Evolutionary conservation across 768 basidiomycete genomes (phyloP), one percentile per base, ranked within the genome.

Genomic region (Coprinellus micaceus): DNA sequence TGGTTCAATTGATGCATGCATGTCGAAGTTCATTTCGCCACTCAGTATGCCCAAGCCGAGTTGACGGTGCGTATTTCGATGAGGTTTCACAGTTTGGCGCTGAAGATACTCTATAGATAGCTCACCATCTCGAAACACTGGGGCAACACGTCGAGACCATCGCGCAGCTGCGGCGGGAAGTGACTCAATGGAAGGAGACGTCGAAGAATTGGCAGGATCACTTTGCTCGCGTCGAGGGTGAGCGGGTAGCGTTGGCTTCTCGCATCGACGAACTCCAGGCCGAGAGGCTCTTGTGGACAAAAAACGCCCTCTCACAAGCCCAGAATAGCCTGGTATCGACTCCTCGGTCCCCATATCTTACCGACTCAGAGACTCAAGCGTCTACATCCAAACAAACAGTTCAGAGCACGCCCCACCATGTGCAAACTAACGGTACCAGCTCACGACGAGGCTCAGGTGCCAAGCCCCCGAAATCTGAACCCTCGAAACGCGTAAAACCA

Each of bases 121-220:
- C 76, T 7, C 82, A 85, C 62, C 82, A 87, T 60, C 71, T 75
- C n/a, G 82, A 84, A 54, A 82, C 81, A 3, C 47, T 68, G 9
- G 59, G 61, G 10, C 47, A 53, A 45, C 67, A 69, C 25, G 25
- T 60, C 13, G 83, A 86, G 48, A 82, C 82, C 5, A 82, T 88
- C 52, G 66, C 76, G 1, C 83, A 83, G 53, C 74, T 89, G 28
- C 80, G 82, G 24, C 77, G 85, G 48, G 88, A 91, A 65, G 74
- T 81, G 0, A 72, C 69, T 0, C 86, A 89, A 52, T 89, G 87
- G 86, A 89, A 88, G 67, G 82, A 85, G 49, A 89, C 90, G 62
- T 81, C 87, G 0, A 74, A 76, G 52, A 86, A 86, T 61, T 91
- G 89, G 89, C 89, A 90, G 67, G 88, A 88, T 21, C 87, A 89